Conservation (phyloP, 164 flowering plant genomes). For the Berberis vulgaris region DNA sequence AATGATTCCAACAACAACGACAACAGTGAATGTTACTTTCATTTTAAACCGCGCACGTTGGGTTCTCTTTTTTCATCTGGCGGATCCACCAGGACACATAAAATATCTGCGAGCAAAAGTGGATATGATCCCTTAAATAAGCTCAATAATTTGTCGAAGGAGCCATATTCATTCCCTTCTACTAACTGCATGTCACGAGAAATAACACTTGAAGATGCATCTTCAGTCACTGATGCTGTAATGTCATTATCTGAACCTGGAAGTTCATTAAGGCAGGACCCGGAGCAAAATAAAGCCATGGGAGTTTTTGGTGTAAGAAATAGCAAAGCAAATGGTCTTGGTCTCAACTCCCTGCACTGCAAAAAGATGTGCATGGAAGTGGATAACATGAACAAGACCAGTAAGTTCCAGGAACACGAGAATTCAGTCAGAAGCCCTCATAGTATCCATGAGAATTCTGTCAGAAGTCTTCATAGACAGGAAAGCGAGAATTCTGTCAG, state of each 20-base stretch:
- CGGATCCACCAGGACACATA: conserved; percentile 36
- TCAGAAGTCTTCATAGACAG: too few species aligned
- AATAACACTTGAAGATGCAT: conserved; percentile 33
- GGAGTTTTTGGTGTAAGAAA: conserved; percentile 10
- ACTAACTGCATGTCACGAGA: conserved; percentile 25
- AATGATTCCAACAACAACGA: conserved; percentile 39
- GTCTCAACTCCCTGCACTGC: conserved; percentile 7
- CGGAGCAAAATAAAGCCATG: not conserved
- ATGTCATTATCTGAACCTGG: conserved; percentile 26
- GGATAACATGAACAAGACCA: conserved; percentile 4
- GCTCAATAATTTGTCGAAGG: conserved; percentile 30
- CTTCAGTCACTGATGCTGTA: conserved; percentile 33
- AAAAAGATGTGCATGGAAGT: conserved; percentile 15
- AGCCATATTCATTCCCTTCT: conserved; percentile 32
- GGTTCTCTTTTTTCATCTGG: conserved; percentile 53
- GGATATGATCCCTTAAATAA: conserved; percentile 21
- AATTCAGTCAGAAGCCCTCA: too few species aligned
- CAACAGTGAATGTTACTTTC: conserved; percentile 39
- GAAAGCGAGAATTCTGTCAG: too few species aligned
- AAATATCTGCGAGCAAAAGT: conserved; percentile 20
- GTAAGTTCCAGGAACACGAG: conserved; percentile 9
- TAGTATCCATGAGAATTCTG: too few species aligned
- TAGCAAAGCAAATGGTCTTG: conserved; percentile 8
- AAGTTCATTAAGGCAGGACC: conserved; percentile 17
- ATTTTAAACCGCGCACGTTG: conserved; percentile 60